These are phyloP conservation scores for Rhododendron vialii DNA, from an alignment of 148 eudicot genomes.

Conservation along the genomic window DNA sequence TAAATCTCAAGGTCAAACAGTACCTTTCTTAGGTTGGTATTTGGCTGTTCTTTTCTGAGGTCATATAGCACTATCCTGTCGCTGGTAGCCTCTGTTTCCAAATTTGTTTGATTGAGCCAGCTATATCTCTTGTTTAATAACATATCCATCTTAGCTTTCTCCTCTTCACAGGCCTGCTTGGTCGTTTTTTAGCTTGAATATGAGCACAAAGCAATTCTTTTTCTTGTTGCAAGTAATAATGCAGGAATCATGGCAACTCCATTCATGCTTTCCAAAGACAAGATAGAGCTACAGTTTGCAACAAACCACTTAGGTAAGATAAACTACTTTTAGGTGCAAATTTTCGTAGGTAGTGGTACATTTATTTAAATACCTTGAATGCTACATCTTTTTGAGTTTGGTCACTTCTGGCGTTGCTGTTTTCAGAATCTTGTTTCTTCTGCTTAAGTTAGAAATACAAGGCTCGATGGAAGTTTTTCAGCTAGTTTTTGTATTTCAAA, in stretches of 20 bases:
- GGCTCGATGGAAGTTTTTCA: neutral
- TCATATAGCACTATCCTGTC: neutral
- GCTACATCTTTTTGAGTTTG: neutral
- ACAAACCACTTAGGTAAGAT: constrained; percentile 74
- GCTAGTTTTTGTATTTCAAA: neutral
- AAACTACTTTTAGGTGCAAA: neutral
- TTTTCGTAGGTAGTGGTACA: neutral
- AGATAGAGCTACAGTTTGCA: constrained; percentile 86
- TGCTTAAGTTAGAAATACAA: neutral
- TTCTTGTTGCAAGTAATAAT: constrained; percentile 54
- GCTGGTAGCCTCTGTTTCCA: neutral
- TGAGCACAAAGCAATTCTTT: neutral
- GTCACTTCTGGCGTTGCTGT: neutral
- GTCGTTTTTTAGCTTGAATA: neutral
- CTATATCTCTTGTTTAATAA: neutral
- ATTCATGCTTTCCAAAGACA: constrained; percentile 75
- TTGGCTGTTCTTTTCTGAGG: neutral
- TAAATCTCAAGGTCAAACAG: neutral
- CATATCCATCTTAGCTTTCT: neutral
- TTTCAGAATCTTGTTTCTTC: neutral
- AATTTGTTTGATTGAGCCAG: neutral
- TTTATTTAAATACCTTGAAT: neutral
- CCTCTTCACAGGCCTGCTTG: neutral
- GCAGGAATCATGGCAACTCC: constrained; percentile 94
- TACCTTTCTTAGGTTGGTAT: neutral